phyloP scores from a whole-genome alignment of 768 basidiomycete genomes.

The Suillus brevipes region DNA sequence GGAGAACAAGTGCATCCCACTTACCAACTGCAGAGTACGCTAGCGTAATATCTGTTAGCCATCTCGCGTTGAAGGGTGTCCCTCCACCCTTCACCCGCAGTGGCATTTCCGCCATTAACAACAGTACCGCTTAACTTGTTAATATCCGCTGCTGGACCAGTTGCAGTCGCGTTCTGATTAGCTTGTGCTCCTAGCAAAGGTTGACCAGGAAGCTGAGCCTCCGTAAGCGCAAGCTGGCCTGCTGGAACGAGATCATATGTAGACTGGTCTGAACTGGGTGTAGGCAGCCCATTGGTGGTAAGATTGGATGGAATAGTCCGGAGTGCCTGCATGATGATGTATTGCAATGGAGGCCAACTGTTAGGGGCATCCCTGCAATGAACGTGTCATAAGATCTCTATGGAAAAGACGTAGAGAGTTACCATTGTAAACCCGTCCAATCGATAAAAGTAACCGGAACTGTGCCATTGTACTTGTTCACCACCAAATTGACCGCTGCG shows the following conservation, averaged over 20 bases:
- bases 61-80: conserved; percentile 64
- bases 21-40: conserved; percentile 88
- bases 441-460: conserved; percentile 77
- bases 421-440: conserved; percentile 80
- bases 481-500: conserved; percentile 69
- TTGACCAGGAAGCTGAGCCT: conserved; percentile 72
- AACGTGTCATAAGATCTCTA: neutral
- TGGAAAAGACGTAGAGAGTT: conserved; percentile 9
- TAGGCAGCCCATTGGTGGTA: conserved; percentile 56
- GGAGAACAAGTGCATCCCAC: conserved; percentile 20
- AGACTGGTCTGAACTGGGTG: conserved; percentile 49
- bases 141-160: conserved; percentile 60
- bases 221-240: conserved; percentile 81
- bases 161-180: conserved; percentile 48
- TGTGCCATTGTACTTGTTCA: conserved; percentile 87
- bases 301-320: conserved; percentile 72
- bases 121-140: conserved; percentile 57
- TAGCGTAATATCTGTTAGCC: conserved; percentile 82
- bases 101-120: conserved; percentile 67
- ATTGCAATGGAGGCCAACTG: conserved; percentile 84
- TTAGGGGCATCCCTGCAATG: conserved; percentile 77
- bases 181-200: conserved; percentile 37
- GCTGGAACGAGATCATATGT: conserved; percentile 69
- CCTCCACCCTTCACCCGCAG: conserved; percentile 63
- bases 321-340: conserved; percentile 78